Base-by-base conservation (phyloP, 176 grass and related monocot species). In the Zoysia pacifica region DNA sequence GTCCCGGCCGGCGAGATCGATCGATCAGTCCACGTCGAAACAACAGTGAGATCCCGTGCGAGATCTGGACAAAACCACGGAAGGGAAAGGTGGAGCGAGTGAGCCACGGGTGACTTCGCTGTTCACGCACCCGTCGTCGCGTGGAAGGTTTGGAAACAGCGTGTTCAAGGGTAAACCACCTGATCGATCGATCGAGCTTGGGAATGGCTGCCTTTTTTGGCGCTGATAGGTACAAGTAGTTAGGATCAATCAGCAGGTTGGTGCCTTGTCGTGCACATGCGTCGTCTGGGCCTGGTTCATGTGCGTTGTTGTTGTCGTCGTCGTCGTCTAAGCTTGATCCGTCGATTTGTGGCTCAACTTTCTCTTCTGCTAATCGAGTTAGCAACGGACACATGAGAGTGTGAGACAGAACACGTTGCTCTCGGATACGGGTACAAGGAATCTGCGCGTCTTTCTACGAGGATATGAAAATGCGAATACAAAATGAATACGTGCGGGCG, bases 221-320 rank as follows among this genome's bases (percentile, higher is more conserved):
- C 14, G 51, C 51, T 54, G 56, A 54, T 46, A 37, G 63, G 49
- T 65, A 65, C 6, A 36, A 1, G 12, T 28, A 28, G 75, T 66
- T 85, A 79, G 60, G 76, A 20, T 53, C 13, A 40, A 60, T 80
- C 66, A 86, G 77, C 61, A 49, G 69, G 84, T 86, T 86, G 84
- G 84, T 81, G 68, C 59, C 35, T 66, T 11, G 76, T 73, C 76
- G 45, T 46, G 69, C 43, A 64, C 43, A 58, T 66, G 69, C 43
- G 47, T 56, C 48, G 48, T 54, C 14, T 12, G 67, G 47, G 59
- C 69, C 68, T 73, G 4, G 8, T 54, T 54, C 51, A 16, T 54
- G 51, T 54, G 51, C 51, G 51, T 5, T 54, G 16, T 54, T 54
- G 16, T 54, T 54, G 16, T 54, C 16, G 16, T 54, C 51, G 51